Evolutionary conservation across 495 filamentous ascomycete genomes (phyloP).

Genomic region (Aspergillus ostianus): DNA sequence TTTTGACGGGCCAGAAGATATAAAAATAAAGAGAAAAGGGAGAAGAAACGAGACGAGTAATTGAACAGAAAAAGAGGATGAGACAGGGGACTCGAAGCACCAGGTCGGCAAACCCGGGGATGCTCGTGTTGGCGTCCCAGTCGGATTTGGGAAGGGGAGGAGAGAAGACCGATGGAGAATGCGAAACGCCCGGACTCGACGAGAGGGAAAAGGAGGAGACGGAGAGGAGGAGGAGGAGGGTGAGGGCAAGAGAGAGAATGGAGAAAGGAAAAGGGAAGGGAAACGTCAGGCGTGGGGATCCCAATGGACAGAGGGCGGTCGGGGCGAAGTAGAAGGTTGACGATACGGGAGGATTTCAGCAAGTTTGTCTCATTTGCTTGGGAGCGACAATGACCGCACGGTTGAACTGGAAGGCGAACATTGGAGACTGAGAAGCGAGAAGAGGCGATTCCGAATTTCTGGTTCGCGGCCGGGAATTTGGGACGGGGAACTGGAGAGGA

Average conservation of each 20-base stretch:
- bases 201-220: not conserved
- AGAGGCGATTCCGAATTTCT: not conserved
- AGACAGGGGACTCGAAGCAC: conserved; percentile 21
- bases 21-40: not conserved
- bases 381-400: conserved; percentile 6
- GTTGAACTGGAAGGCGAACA: not conserved
- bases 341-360: conserved; percentile 2
- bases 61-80: not conserved
- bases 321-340: conserved; percentile 11
- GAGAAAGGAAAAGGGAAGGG: conserved; percentile 9
- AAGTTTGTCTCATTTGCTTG: conserved; percentile 9
- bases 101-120: conserved; percentile 21
- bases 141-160: not conserved
- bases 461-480: not conserved
- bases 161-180: conserved; percentile 1
- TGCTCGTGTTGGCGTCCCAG: conserved; percentile 16
- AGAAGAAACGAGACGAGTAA: not conserved
- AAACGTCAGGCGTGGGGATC: conserved; percentile 20
- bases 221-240: conserved; percentile 11
- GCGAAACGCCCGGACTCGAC: not conserved
- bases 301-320: conserved; percentile 21
- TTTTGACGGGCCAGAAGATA: not conserved
- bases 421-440: conserved; percentile 1
- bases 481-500: not conserved
- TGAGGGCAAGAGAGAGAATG: not conserved